phyloP scores from a whole-genome alignment of 1,284 basidiomycete species.

The Moniliella sp. region DNA sequence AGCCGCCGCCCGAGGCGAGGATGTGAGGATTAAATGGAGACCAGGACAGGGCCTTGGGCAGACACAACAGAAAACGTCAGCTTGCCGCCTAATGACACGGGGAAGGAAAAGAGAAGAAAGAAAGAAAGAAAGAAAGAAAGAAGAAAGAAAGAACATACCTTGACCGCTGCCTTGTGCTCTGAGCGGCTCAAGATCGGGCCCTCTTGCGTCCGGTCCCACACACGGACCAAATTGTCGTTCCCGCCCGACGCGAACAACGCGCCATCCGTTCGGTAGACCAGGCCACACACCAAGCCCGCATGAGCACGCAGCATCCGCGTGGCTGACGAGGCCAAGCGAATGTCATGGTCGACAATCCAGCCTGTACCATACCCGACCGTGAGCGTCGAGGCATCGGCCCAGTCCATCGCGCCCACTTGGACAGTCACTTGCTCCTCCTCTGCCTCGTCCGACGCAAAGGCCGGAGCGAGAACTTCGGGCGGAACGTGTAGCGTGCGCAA shows the following conservation, averaged over 20 bases:
- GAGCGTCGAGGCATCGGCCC: constrained; percentile 27
- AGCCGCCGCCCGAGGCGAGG: constrained; percentile 80
- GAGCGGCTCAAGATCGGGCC: constrained; percentile 78
- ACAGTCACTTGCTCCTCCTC: constrained; percentile 26
- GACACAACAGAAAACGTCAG: too few relatives aligned
- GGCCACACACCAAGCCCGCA: constrained; percentile 22
- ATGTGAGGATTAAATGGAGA: constrained; percentile 85
- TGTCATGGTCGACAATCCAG: constrained; percentile 27
- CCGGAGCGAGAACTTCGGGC: constrained; percentile 53
- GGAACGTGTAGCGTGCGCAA: constrained; percentile 73
- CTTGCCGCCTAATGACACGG: constrained; percentile 7
- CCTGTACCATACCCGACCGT: constrained; percentile 23
- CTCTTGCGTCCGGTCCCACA: constrained; percentile 71
- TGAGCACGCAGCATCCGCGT: constrained; percentile 26
- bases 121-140: too few relatives aligned
- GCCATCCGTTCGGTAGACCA: constrained; percentile 35
- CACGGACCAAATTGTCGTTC: constrained; percentile 78
- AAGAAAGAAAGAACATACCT: constrained; percentile 7
- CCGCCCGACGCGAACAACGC: constrained; percentile 73
- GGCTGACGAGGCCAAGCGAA: constrained; percentile 19
- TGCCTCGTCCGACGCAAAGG: constrained; percentile 15
- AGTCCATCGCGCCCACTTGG: too few relatives aligned
- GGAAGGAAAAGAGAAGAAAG: too few relatives aligned
- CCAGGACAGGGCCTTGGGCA: constrained; percentile 64
- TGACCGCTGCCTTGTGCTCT: constrained; percentile 43